phyloP scores from a whole-genome alignment of 2,329 filamentous ascomycete species.

The Botryotinia calthae region DNA sequence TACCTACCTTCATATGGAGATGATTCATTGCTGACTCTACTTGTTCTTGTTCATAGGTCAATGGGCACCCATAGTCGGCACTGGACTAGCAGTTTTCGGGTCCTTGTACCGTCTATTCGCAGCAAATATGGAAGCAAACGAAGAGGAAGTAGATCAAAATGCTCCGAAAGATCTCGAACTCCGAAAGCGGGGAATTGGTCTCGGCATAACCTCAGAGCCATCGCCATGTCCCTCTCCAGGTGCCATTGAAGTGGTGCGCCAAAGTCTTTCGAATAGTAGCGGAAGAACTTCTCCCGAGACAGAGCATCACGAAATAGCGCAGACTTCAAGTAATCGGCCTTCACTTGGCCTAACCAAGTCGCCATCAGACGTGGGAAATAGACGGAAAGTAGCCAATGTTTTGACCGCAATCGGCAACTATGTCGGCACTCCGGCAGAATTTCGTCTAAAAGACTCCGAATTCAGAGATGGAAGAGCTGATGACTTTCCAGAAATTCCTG shows the following conservation, averaged over 20 bases:
- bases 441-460: conserved; percentile 49
- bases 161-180: conserved; percentile 15
- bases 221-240: conserved; percentile 11
- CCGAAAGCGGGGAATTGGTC: conserved; percentile 1
- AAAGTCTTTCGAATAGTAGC: conserved; percentile 21
- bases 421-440: conserved; percentile 48
- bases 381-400: conserved; percentile 45
- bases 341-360: not conserved
- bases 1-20: conserved; percentile 20
- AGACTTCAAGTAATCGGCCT: not conserved
- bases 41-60: conserved; percentile 44
- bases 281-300: conserved; percentile 18
- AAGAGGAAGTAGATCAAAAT: conserved; percentile 12
- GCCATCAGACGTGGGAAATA: conserved; percentile 33
- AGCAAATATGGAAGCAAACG: conserved; percentile 21
- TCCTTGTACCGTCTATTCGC: conserved; percentile 54
- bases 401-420: conserved; percentile 46
- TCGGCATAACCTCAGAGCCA: conserved; percentile 10
- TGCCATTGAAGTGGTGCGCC: conserved; percentile 4
- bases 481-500: conserved; percentile 57
- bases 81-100: conserved; percentile 55
- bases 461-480: conserved; percentile 48
- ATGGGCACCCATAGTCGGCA: conserved; percentile 60
- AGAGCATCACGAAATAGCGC: conserved; percentile 7
- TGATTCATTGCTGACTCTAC: conserved; percentile 35